Conservation (phyloP, 495 filamentous ascomycete genomes). For the Aspergillus sclerotiicarbonarius region DNA sequence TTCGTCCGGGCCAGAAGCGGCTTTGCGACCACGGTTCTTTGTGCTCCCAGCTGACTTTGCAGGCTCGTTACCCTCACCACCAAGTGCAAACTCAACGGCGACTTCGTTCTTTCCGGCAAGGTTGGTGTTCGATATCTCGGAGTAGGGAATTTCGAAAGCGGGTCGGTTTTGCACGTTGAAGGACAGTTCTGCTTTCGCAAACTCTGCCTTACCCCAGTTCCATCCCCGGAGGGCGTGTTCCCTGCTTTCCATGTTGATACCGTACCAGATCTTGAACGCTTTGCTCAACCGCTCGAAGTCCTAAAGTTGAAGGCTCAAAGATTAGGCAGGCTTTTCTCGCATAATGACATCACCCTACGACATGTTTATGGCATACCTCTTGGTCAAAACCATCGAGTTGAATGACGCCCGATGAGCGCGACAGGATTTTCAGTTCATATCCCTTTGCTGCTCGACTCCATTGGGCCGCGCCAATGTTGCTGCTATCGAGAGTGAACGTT, state of each 20-base stretch:
- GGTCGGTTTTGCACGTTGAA: constrained; percentile 98
- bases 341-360: neutral
- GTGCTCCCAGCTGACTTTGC: constrained; percentile 71
- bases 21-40: constrained; percentile 79
- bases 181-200: constrained; percentile 87
- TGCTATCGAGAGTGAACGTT: constrained; percentile 83
- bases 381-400: constrained; percentile 94
- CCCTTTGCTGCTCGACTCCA: constrained; percentile 95
- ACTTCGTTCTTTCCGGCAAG: constrained; percentile 97
- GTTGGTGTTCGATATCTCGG: constrained; percentile 97
- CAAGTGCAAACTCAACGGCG: constrained; percentile 86
- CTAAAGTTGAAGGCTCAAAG: constrained; percentile 38
- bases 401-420: constrained; percentile 77
- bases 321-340: neutral
- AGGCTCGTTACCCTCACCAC: constrained; percentile 64
- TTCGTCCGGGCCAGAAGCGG: constrained; percentile 83
- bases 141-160: constrained; percentile 95
- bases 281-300: constrained; percentile 87
- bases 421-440: constrained; percentile 87
- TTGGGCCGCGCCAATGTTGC: constrained; percentile 78
- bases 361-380: constrained; percentile 59
- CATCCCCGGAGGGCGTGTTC: constrained; percentile 95
- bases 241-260: constrained; percentile 82
- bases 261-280: constrained; percentile 95
- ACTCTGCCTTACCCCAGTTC: constrained; percentile 99